A percentile compares a stretch with the other conserved stretches of the same genome.
Evolutionary conservation across 2,329 filamentous ascomycete species (phyloP).

Genomic region (Aureobasidium sp.): DNA sequence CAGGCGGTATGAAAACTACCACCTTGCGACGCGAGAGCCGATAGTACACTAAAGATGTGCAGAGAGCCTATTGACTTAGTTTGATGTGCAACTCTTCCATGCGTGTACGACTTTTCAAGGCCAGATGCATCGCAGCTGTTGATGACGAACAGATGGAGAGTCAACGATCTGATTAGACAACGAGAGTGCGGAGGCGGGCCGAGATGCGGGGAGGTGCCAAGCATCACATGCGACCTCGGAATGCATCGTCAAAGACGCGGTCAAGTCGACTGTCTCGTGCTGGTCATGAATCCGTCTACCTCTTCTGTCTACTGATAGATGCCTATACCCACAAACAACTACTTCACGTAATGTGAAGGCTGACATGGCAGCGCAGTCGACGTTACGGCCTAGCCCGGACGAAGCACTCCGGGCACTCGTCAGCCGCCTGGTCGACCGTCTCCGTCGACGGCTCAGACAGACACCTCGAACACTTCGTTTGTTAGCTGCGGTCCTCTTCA

Average conservation of each 20-base stretch:
- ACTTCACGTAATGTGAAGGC: conserved; percentile 4
- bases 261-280: background rate
- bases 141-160: too few species aligned
- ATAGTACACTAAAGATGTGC: too few species aligned
- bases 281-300: background rate
- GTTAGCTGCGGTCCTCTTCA: conserved; percentile 65
- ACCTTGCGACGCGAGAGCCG: too few species aligned
- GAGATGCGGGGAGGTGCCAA: background rate
- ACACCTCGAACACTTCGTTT: conserved; percentile 65
- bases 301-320: background rate
- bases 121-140: too few species aligned
- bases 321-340: background rate
- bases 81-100: too few species aligned
- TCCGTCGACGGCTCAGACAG: conserved; percentile 45
- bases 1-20: too few species aligned
- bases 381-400: conserved; percentile 44
- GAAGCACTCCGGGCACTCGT: conserved; percentile 40
- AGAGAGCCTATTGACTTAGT: too few species aligned
- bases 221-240: conserved; percentile 12
- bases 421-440: conserved; percentile 39
- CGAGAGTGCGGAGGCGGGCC: background rate
- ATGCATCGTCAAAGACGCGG: background rate
- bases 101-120: too few species aligned
- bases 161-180: too few species aligned
- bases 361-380: conserved; percentile 80